phyloP scores from a whole-genome alignment of 1,284 basidiomycete genomes.

The Cryptococcus sp. region DNA sequence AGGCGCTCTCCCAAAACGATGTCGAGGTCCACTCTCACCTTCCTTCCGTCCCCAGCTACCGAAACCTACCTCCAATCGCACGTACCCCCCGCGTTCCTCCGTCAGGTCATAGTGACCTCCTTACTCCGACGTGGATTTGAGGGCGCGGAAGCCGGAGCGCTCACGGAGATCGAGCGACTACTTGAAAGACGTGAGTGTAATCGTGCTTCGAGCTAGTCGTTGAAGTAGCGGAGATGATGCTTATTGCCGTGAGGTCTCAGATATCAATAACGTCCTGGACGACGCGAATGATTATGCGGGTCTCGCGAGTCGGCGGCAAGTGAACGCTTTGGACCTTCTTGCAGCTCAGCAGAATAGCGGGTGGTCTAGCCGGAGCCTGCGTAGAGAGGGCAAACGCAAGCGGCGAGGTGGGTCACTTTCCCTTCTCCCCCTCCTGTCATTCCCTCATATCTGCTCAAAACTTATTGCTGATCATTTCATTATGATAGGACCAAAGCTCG shows the following conservation, averaged over 20 bases:
- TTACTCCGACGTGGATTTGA: slow-evolving; percentile 40
- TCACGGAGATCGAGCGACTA: slow-evolving; percentile 45
- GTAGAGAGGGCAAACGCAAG: slow-evolving; percentile 34
- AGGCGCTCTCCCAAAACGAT: no score
- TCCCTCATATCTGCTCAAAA: slow-evolving; percentile 2
- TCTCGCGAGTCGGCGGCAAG: slow-evolving; percentile 26
- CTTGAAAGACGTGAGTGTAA: slow-evolving; percentile 42
- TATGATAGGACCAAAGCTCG: no score
- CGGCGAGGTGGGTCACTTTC: slow-evolving; percentile 21
- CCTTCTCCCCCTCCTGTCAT: neutral
- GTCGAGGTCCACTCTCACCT: no score
- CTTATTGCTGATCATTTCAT: neutral
- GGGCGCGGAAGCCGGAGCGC: slow-evolving; percentile 45
- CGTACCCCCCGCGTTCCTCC: slow-evolving; percentile 30
- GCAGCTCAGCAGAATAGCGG: slow-evolving; percentile 33
- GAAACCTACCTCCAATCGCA: slow-evolving; percentile 24
- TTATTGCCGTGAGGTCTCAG: slow-evolving; percentile 18
- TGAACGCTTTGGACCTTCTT: slow-evolving; percentile 35
- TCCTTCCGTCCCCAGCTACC: neutral
- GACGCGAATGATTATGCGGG: slow-evolving; percentile 34
- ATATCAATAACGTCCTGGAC: slow-evolving; percentile 42
- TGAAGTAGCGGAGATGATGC: neutral
- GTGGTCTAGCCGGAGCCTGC: slow-evolving; percentile 20
- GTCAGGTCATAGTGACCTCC: slow-evolving; percentile 31
- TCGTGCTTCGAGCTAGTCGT: neutral